A percentile compares a stretch with the other conserved stretches of the same genome.
Evolutionary conservation across 1,139 yeast genomes (phyloP).

Genomic region (Lodderomyces theae): DNA sequence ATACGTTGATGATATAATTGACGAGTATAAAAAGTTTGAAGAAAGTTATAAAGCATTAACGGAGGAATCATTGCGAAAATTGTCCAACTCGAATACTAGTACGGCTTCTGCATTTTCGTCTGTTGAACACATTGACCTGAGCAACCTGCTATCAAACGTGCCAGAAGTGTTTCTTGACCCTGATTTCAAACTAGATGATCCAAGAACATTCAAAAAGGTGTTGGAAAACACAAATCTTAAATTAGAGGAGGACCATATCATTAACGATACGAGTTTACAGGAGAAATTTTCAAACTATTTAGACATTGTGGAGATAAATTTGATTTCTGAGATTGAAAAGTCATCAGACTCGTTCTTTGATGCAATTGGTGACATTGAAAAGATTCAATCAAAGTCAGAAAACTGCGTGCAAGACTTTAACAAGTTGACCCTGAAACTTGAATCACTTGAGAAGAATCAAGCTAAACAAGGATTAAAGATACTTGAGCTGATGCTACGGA

Average conservation of each 20-base stretch:
- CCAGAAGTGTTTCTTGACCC: constrained; percentile 69
- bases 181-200: constrained; percentile 82
- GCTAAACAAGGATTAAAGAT: constrained; percentile 53
- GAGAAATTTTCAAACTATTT: constrained; percentile 79
- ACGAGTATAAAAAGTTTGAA: constrained; percentile 57
- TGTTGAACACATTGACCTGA: constrained; percentile 11
- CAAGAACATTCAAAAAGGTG: constrained; percentile 75
- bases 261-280: constrained; percentile 59
- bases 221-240: constrained; percentile 52
- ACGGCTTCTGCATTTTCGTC: constrained; percentile 17
- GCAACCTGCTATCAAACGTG: constrained; percentile 32
- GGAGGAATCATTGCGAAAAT: constrained; percentile 45
- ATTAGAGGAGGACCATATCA: constrained; percentile 17
- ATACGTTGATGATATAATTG: constrained; percentile 43
- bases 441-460: constrained; percentile 45
- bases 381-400: constrained; percentile 57
- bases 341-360: constrained; percentile 83
- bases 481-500: constrained; percentile 50
- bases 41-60: constrained; percentile 48
- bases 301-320: constrained; percentile 78
- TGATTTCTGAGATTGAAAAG: constrained; percentile 78
- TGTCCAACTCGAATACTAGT: constrained; percentile 19
- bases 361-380: constrained; percentile 74
- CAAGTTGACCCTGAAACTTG: constrained; percentile 41
- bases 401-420: constrained; percentile 50